Conservation (phyloP, 2,329 filamentous ascomycete species). For the Cladophialophora immunda region DNA sequence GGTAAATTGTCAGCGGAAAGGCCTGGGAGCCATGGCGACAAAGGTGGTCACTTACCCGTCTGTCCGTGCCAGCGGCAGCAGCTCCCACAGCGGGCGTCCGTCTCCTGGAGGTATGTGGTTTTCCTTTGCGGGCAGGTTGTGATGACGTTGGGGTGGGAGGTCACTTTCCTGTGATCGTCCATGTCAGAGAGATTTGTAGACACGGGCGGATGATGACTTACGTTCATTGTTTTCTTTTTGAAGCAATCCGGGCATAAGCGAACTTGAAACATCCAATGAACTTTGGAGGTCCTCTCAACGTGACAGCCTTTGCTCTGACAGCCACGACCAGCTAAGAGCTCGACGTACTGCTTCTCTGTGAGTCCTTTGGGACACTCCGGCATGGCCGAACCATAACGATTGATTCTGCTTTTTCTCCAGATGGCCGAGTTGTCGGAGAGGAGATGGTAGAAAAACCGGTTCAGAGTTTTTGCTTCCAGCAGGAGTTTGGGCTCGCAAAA, state of each 20-base stretch:
- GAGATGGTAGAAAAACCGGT: constrained; percentile 31
- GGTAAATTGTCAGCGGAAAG: not conserved
- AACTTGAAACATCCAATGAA: constrained; percentile 39
- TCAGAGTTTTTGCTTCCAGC: constrained; percentile 37
- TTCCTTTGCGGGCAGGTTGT: constrained; percentile 8
- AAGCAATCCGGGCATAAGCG: constrained; percentile 39
- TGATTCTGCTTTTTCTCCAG: constrained; percentile 37
- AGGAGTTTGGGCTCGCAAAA: constrained; percentile 38
- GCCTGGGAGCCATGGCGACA: not conserved
- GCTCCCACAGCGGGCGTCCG: constrained; percentile 24
- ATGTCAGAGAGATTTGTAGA: not conserved
- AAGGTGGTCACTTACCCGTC: constrained; percentile 29
- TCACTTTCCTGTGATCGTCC: constrained; percentile 28
- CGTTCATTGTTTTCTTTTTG: constrained; percentile 32
- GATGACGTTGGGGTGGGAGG: constrained; percentile 25
- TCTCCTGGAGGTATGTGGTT: constrained; percentile 2
- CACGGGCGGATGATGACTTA: constrained; percentile 9
- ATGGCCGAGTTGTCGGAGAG: constrained; percentile 34
- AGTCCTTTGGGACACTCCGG: constrained; percentile 36
- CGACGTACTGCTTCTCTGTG: constrained; percentile 39
- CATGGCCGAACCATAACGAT: constrained; percentile 32
- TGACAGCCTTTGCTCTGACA: constrained; percentile 39
- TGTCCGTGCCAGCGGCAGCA: constrained; percentile 31
- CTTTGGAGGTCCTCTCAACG: constrained; percentile 31
- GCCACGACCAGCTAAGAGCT: constrained; percentile 38